These are phyloP conservation scores for Fraxinus anomala DNA, from an alignment of 257 asterid genomes.

Conservation along the genomic window DNA sequence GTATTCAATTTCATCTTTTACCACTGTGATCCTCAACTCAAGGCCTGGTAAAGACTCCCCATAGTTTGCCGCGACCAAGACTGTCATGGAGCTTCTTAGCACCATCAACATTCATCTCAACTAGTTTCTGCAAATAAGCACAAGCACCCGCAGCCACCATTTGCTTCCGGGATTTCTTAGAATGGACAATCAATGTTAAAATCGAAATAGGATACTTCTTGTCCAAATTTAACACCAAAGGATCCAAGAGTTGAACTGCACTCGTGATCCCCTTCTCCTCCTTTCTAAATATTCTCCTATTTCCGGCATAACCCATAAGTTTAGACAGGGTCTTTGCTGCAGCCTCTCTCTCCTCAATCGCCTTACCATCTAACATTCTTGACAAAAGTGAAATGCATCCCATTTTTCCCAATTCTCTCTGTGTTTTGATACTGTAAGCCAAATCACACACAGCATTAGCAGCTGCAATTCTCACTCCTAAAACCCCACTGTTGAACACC, in stretches of 20 bases:
- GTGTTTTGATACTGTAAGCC: constrained; percentile 50
- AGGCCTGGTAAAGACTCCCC: constrained; percentile 68
- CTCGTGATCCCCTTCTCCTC: constrained; percentile 64
- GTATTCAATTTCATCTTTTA: constrained; percentile 4
- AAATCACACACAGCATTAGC: constrained; percentile 61
- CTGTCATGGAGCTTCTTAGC: constrained; percentile 76
- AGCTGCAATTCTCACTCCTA: constrained; percentile 65
- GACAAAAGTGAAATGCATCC: constrained; percentile 64
- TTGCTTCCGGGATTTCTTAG: constrained; percentile 71
- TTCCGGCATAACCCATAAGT: constrained; percentile 53
- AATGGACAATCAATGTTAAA: constrained; percentile 51
- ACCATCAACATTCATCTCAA: constrained; percentile 64
- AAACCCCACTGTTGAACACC: constrained; percentile 50
- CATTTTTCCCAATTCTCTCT: constrained; percentile 74
- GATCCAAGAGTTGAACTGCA: constrained; percentile 63
- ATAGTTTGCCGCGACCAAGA: constrained; percentile 63
- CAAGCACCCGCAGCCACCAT: constrained; percentile 68
- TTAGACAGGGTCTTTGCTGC: constrained; percentile 57
- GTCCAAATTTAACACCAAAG: constrained; percentile 46
- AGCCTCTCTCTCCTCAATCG: constrained; percentile 70
- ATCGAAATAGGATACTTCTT: constrained; percentile 47
- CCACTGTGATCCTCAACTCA: constrained; percentile 28
- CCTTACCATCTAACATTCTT: constrained; percentile 73
- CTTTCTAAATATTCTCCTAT: constrained; percentile 63
- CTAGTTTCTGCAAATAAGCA: constrained; percentile 64